Evolutionary conservation across 495 filamentous ascomycete genomes (phyloP).

Genomic region (Penicillium flavigenum): DNA sequence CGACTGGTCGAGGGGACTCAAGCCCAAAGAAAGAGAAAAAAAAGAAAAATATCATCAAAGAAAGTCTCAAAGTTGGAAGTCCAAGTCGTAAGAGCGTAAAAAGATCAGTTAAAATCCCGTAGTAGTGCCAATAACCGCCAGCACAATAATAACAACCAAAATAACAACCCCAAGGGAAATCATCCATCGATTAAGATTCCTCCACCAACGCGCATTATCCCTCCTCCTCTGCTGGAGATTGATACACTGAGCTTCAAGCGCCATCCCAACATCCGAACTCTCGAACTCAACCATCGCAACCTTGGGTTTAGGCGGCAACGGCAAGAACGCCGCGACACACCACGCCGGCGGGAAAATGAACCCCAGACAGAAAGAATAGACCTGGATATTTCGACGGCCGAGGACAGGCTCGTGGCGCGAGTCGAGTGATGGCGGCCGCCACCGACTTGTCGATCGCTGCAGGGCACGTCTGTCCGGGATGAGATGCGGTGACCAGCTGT

Average conservation of each 20-base stretch:
- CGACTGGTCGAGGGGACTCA: neutral
- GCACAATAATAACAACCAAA: conserved; percentile 65
- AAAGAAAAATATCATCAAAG: neutral
- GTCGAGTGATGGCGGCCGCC: conserved; percentile 69
- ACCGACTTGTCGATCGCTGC: conserved; percentile 41
- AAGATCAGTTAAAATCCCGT: conserved; percentile 36
- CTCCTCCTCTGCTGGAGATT: conserved; percentile 62
- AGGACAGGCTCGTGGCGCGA: conserved; percentile 56
- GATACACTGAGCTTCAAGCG: conserved; percentile 45
- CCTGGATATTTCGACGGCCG: conserved; percentile 73
- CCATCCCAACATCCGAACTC: conserved; percentile 40
- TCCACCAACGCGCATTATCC: conserved; percentile 89
- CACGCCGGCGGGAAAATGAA: conserved; percentile 87
- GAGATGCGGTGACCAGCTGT: conserved; percentile 74
- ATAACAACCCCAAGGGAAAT: conserved; percentile 73
- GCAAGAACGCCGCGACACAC: conserved; percentile 82
- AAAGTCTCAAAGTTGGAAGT: conserved; percentile 3
- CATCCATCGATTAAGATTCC: conserved; percentile 87
- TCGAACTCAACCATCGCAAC: conserved; percentile 27
- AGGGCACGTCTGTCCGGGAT: conserved; percentile 56
- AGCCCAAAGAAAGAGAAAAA: conserved; percentile 8
- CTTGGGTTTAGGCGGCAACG: conserved; percentile 61
- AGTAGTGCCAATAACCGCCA: conserved; percentile 58
- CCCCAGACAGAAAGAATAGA: conserved; percentile 82
- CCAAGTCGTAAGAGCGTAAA: conserved; percentile 21